Base-by-base conservation (phyloP, 2,329 filamentous ascomycete genomes). In the Furcasterigmium sp. region DNA sequence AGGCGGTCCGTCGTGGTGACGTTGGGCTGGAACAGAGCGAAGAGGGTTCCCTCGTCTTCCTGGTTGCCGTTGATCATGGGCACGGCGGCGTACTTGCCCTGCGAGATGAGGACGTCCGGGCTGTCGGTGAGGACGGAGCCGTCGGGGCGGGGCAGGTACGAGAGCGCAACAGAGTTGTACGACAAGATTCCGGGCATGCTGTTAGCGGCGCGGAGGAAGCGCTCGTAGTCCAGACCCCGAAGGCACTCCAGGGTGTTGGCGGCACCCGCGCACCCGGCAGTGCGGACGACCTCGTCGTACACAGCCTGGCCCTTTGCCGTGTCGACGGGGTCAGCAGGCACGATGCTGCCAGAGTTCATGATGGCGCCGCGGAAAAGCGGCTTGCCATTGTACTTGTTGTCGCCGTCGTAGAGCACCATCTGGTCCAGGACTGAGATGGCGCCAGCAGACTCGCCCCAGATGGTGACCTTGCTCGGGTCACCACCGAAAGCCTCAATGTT, bases 401-500 rank as follows among this genome's bases (percentile, higher is more conserved):
- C 70, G 7, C 87, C 87, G 26, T 80, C 76, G 51, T 87, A 89
- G 10, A 91, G 67, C 2, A 79, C 67, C 77, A 89, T 88, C 52
- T 91, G 87, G 54, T 90, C 78, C 39, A 85, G 76, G 1, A 87
- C 84, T 0, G 84, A 89, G 48, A 90, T 88, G 13, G 80, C 68
- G 1, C 84, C 83, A 0, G 84, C 82, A 3, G 76, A 82, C 57
- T 91, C 82, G 20, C 87, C 87, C 82, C 83, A 89, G 46, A 91
- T 83, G 0, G 85, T 91, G 6, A 91, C 85, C 58, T 85, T 85
- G n/a, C 71, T 68, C 0, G 85, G 82, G 57, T 91, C 86, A 13
- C 88, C 88, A 9, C 88, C 88, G 56, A 93, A 94, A 0, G 78
- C 72, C 1, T 68, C 80, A 44, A 91, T 88, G 51, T 91, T 88